Percentiles rank a stretch among this genome's conserved stretches.
Conservation (phyloP, 257 asterid species). For the Perilla frutescens region DNA sequence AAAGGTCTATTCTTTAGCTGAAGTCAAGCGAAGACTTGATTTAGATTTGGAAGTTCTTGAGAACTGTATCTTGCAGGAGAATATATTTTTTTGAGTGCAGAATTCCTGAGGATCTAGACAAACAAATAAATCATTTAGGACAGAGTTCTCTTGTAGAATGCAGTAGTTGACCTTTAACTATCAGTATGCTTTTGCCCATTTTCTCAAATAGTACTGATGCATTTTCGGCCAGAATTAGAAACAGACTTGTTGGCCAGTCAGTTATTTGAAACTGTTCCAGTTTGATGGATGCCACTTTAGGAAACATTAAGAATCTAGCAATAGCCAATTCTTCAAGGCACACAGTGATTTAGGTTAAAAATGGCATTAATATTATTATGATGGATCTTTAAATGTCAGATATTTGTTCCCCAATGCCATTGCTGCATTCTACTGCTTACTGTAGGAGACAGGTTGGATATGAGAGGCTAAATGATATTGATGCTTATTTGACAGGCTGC, state of each 20-base stretch:
- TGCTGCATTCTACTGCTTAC: neutral
- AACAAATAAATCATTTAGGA: neutral
- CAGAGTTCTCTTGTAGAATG: neutral
- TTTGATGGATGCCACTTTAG: neutral
- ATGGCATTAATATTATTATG: neutral
- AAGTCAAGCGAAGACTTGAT: neutral
- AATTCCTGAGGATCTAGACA: slow-evolving; percentile 14
- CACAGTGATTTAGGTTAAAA: neutral
- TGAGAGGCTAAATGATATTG: slow-evolving; percentile 31
- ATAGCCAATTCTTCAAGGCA: neutral
- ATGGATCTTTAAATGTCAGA: neutral
- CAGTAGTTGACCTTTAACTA: neutral
- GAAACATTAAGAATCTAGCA: slow-evolving; percentile 5
- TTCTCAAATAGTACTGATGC: neutral
- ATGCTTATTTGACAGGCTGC: slow-evolving; percentile 57
- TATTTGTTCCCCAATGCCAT: neutral
- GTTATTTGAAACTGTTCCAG: neutral
- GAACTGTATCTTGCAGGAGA: neutral
- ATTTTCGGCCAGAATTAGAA: slow-evolving; percentile 1
- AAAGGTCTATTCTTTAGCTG: neutral
- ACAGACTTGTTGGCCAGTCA: neutral
- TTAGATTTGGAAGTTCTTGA: slow-evolving; percentile 12
- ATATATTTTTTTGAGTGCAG: slow-evolving; percentile 10
- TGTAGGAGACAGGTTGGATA: slow-evolving; percentile 18
- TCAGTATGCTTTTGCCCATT: neutral